These are phyloP conservation scores for Lyophyllum atratum DNA, from an alignment of 768 basidiomycete species.

Conservation along the genomic window DNA sequence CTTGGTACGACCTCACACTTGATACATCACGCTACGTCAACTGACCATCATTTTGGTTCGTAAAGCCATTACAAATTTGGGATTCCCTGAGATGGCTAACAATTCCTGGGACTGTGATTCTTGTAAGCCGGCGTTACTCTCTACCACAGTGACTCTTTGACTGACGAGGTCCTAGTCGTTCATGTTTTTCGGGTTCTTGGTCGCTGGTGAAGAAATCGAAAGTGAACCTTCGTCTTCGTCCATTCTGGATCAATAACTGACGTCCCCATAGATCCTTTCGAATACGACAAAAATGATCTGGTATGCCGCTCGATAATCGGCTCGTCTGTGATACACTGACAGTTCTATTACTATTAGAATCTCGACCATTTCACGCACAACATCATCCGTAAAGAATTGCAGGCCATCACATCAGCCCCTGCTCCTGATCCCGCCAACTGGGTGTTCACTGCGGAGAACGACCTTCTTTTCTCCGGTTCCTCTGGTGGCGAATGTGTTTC, in stretches of 20 bases:
- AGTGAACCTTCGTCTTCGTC: constrained; percentile 40
- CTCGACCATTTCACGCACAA: constrained; percentile 72
- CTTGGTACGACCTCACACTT: constrained; percentile 42
- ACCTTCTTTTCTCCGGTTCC: constrained; percentile 48
- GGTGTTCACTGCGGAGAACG: constrained; percentile 63
- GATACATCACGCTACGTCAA: too few relatives aligned
- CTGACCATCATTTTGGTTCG: not conserved
- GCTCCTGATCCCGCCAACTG: constrained; percentile 60
- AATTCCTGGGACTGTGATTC: constrained; percentile 59
- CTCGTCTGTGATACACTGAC: not conserved
- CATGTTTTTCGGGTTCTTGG: constrained; percentile 74
- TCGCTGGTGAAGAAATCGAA: constrained; percentile 76
- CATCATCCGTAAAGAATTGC: constrained; percentile 70
- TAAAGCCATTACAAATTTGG: constrained; percentile 68
- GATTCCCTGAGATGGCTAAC: constrained; percentile 57
- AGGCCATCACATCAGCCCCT: constrained; percentile 61
- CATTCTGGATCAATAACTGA: not conserved
- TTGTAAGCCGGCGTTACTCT: constrained; percentile 30
- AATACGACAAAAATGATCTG: constrained; percentile 76
- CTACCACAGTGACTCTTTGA: constrained; percentile 18
- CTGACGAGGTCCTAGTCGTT: constrained; percentile 45
- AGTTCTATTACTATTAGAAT: constrained; percentile 40
- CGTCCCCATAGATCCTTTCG: constrained; percentile 46
- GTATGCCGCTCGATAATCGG: constrained; percentile 32
- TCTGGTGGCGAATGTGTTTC: constrained; percentile 39